Evolutionary conservation across 345 rosid genomes (phyloP).

Genomic region (Citrus mangshanensis): DNA sequence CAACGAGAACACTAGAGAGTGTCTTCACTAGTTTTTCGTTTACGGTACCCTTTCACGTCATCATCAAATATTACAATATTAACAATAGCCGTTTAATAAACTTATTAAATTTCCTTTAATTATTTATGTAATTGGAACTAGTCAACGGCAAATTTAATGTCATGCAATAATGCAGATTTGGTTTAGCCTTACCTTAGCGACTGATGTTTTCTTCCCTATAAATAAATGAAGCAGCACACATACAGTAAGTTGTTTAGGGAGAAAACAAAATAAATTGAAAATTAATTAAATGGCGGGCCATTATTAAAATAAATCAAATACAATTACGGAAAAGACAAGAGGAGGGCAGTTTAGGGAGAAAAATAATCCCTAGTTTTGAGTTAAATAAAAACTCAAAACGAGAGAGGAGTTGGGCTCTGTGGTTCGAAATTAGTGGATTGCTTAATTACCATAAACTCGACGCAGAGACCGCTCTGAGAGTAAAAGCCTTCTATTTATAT

Average conservation of each 20-base stretch:
- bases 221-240: no score
- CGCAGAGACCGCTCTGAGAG: slow-evolving; percentile 15
- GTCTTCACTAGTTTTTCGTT: no score
- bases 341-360: neutral
- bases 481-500: neutral
- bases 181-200: neutral
- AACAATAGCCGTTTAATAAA: no score
- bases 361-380: neutral
- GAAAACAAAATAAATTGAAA: no score
- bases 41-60: neutral
- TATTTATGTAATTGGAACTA: no score
- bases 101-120: no score
- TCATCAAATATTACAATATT: neutral
- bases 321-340: neutral
- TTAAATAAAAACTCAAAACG: neutral
- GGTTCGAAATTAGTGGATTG: slow-evolving; percentile 21
- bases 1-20: neutral
- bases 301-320: neutral
- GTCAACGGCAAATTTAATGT: no score
- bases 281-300: no score
- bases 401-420: neutral
- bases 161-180: no score
- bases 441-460: slow-evolving; percentile 25
- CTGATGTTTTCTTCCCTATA: neutral
- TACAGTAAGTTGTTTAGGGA: no score